Evolutionary conservation across 2,329 filamentous ascomycete genomes (phyloP), one percentile per base, ranked within the genome.

Genomic region (Cytospora chrysosperma): DNA sequence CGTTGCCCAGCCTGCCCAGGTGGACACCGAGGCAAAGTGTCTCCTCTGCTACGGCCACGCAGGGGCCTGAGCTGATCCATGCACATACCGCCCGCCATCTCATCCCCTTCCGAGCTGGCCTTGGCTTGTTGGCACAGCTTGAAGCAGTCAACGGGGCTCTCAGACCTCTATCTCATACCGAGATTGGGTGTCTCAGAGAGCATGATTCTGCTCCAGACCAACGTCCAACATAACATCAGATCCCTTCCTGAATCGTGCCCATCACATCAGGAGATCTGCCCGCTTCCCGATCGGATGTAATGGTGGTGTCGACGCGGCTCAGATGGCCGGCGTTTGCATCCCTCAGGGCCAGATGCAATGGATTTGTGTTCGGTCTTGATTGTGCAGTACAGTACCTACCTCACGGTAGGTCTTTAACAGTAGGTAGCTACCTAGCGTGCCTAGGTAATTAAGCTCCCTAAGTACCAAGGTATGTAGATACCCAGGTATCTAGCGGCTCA

Each of bases 151-250:
- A 47, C 43, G 43, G 24, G 4, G n/a, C n/a, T 47, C 43, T 47
- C 43, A 47, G 43, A 47, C 43, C 43, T 47, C n/a, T 10, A 12
- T 13, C 19, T 47, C 10, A 24, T 12, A 47, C 8, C 13, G 59
- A 55, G 40, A 61, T 61, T 61, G 37, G 54, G 8, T 61, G 59
- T 61, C 59, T 61, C 59, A 53, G 37, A 28, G 32, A 32, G 32
- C 32, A 34, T 34, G 10, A 34, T 34, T 10, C 12, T 34, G 32
- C 10, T 13, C 12, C 32, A 34, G 27, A 7, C 51, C 27, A 55
- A 40, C 15, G 28, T 55, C 27, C 37, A 52, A 34, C 51, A 49
- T 50, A 19, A 34, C 59, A 61, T 61, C 51, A 34, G 59, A 55
- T 61, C 37, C 15, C 26, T 34, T 54, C 21, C 40, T 49, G 17